Base-by-base conservation (phyloP, 2,329 filamentous ascomycete genomes). In the Drechslera avenae region DNA sequence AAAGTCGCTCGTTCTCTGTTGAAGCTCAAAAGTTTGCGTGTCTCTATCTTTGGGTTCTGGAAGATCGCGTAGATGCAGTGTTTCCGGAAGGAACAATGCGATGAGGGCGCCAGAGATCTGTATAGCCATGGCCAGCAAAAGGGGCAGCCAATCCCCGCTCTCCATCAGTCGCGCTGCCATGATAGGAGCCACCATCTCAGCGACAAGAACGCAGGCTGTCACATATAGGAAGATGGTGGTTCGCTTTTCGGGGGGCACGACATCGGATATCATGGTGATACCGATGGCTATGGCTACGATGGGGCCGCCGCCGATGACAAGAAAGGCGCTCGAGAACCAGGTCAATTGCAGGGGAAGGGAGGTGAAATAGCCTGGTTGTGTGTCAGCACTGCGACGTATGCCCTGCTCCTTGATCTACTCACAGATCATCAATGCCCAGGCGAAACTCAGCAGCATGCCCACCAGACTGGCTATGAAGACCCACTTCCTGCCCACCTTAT, bases 231-330 rank as follows among this genome's bases (percentile, higher is more conserved):
- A 70, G 12, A 72, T 57, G 19, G 62, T 59, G 5, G 56, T 66
- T 16, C 78, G 72, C 62, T 77, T 73, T 16, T 76, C 73, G 3
- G 78, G 73, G 1, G 74, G 77, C 5, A 75, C 76, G n/a, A 81
- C 74, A 57, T 82, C 79, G 0, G 78, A 72, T 56, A 81, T 72
- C 76, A 81, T 80, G 6, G 79, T 81, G 62, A 78, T 73, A 47
- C 77, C 73, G 28, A 81, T 73, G 2, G 79, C 76, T 53, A 75
- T 71, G 2, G 76, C 71, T 3, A 81, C 78, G 10, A 79, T 75
- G 5, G 75, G 71, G 0, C 79, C 79, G 31, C 79, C 79, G 2
- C 78, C 78, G 19, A 81, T 66, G 23, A 80, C 46, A 60, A 73
- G 76, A 26, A 78, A 74, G 19, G 75, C 60, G 5, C 75, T 77